Conservation (phyloP, 73 alveolate species). For the Uronychia binucleata region DNA sequence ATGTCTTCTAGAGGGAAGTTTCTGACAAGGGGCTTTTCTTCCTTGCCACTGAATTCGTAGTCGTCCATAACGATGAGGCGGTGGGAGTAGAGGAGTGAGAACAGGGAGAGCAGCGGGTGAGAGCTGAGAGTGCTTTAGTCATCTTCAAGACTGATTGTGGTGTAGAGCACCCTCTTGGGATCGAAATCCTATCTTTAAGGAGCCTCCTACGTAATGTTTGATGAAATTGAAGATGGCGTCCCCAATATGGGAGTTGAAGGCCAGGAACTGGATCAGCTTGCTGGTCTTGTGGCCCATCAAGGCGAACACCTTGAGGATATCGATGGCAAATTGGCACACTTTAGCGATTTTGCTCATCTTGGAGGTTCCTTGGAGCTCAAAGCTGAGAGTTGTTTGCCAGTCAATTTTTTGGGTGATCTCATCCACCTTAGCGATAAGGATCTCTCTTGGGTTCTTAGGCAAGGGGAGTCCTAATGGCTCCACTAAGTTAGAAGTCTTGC, state of each 20-base stretch:
- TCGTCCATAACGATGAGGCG: constrained; percentile 37
- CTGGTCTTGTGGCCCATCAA: not conserved
- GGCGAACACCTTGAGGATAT: not conserved
- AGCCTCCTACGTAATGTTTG: too few relatives aligned
- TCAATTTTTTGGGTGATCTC: not conserved
- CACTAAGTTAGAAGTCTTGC: too few relatives aligned
- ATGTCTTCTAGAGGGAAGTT: constrained; percentile 4
- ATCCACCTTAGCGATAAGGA: not conserved
- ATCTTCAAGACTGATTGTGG: not conserved
- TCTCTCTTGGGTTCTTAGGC: not conserved
- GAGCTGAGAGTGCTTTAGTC: not conserved
- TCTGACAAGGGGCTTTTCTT: not conserved
- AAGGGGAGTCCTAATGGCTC: not conserved
- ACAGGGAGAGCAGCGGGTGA: not conserved
- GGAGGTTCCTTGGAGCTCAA: not conserved
- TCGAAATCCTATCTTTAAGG: not conserved
- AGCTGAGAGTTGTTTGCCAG: not conserved
- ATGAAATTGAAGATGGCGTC: not conserved
- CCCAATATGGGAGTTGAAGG: not conserved
- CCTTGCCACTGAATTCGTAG: constrained; percentile 17
- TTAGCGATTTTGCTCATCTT: not conserved
- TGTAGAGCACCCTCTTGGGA: not conserved
- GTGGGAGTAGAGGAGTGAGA: not conserved
- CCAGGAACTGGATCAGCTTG: not conserved
- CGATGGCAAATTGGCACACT: not conserved